Evolutionary conservation across 345 rosid genomes (phyloP).

Genomic region (Eucalyptus leucophloia): DNA sequence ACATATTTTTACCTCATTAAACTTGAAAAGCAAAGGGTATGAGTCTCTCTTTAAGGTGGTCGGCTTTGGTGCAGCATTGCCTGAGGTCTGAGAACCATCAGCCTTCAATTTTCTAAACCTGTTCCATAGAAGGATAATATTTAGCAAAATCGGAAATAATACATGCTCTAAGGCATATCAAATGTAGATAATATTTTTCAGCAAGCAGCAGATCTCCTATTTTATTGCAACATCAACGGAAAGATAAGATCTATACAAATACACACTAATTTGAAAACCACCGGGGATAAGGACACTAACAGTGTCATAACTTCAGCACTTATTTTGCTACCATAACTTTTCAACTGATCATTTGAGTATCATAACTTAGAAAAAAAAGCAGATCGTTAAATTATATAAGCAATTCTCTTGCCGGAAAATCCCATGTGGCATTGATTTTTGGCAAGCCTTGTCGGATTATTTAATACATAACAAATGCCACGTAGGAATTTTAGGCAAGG

Average conservation of each 20-base stretch:
- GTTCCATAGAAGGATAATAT: background rate
- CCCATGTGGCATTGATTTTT: background rate
- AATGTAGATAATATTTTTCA: background rate
- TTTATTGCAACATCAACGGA: background rate
- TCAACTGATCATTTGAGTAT: background rate
- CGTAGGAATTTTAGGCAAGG: background rate
- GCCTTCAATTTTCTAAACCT: slow-evolving; percentile 55
- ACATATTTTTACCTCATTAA: slow-evolving; percentile 53
- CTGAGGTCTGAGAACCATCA: slow-evolving; percentile 29
- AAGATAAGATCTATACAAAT: background rate
- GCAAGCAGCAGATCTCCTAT: background rate
- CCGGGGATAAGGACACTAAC: background rate
- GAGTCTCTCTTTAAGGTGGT: slow-evolving; percentile 47
- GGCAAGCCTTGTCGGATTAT: background rate
- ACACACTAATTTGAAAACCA: background rate
- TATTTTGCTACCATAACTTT: background rate
- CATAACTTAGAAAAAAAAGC: background rate
- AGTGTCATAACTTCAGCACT: background rate
- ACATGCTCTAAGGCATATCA: background rate
- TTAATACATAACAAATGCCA: background rate
- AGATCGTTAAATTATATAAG: background rate
- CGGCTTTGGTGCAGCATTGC: slow-evolving; percentile 15
- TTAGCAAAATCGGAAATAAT: background rate
- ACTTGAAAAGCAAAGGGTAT: slow-evolving; percentile 77
- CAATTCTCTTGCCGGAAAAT: background rate